Conservation (phyloP, 805 yeast species). For the Starmerella sirachaensis region DNA sequence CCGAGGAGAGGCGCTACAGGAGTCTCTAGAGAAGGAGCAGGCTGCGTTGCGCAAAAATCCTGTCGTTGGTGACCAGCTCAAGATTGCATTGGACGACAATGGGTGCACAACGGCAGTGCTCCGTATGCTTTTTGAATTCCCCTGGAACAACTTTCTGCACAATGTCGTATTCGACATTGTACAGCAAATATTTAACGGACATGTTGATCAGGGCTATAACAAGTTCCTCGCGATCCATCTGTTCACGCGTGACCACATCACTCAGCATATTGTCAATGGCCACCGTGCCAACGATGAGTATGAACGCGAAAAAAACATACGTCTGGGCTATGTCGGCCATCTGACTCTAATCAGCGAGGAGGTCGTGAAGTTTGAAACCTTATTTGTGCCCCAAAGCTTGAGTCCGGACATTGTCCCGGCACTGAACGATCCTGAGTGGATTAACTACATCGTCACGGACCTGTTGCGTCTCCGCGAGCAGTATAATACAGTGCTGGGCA, state of each 20-base stretch:
- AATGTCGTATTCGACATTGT: constrained; percentile 94
- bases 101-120: constrained; percentile 57
- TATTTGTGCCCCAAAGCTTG: constrained; percentile 48
- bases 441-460: constrained; percentile 66
- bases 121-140: constrained; percentile 65
- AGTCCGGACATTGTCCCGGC: constrained; percentile 42
- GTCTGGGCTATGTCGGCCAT: constrained; percentile 97
- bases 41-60: constrained; percentile 40
- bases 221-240: constrained; percentile 61
- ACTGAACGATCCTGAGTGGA: constrained; percentile 51
- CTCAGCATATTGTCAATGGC: constrained; percentile 49
- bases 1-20: constrained; percentile 14
- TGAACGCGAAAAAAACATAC: constrained; percentile 47
- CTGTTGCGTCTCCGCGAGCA: constrained; percentile 83
- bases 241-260: constrained; percentile 51
- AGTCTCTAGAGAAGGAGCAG: constrained; percentile 21
- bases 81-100: constrained; percentile 69
- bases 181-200: constrained; percentile 87
- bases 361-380: constrained; percentile 70
- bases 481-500: constrained; percentile 84
- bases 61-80: constrained; percentile 77
- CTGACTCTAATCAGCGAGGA: constrained; percentile 87
- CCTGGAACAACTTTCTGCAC: constrained; percentile 96
- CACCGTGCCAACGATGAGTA: constrained; percentile 47
- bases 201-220: constrained; percentile 74